These are phyloP conservation scores for Fusarium torulosum DNA, from an alignment of 2,329 filamentous ascomycete species.

Conservation along the genomic window DNA sequence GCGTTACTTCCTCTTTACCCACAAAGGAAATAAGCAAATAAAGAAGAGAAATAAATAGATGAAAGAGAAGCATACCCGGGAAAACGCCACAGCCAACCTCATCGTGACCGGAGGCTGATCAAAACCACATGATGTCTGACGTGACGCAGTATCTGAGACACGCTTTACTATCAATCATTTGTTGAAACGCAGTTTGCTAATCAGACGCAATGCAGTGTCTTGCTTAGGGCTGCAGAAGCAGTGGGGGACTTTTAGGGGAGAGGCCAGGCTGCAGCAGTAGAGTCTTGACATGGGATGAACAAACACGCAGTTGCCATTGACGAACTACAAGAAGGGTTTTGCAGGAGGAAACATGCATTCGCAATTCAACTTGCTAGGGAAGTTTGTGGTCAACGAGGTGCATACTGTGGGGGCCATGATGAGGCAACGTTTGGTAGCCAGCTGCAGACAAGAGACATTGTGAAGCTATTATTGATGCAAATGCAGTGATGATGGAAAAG, in stretches of 20 bases:
- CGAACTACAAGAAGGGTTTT: neutral
- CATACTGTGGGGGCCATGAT: neutral
- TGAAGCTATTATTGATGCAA: constrained; percentile 6
- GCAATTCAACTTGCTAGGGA: neutral
- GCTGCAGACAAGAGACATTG: constrained; percentile 2
- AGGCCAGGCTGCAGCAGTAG: neutral
- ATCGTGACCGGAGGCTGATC: neutral
- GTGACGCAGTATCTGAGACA: neutral
- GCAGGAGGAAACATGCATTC: neutral
- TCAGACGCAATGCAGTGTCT: neutral
- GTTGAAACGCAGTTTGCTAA: neutral
- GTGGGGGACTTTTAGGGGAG: neutral
- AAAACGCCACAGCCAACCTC: constrained; percentile 3
- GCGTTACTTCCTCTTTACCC: neutral
- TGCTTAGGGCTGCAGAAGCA: neutral
- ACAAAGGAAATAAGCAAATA: neutral
- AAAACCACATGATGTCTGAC: constrained; percentile 20
- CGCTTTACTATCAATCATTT: neutral
- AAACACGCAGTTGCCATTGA: constrained; percentile 11
- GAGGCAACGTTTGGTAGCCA: neutral
- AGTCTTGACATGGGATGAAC: neutral
- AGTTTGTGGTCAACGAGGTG: neutral
- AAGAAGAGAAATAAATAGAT: neutral
- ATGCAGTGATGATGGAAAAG: neutral
- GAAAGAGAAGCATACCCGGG: neutral